A percentile compares a stretch with the other conserved stretches of the same genome.
These are phyloP conservation scores for Ceratocystiopsis brevicomis DNA, from an alignment of 2,329 filamentous ascomycete species.

Conservation along the genomic window DNA sequence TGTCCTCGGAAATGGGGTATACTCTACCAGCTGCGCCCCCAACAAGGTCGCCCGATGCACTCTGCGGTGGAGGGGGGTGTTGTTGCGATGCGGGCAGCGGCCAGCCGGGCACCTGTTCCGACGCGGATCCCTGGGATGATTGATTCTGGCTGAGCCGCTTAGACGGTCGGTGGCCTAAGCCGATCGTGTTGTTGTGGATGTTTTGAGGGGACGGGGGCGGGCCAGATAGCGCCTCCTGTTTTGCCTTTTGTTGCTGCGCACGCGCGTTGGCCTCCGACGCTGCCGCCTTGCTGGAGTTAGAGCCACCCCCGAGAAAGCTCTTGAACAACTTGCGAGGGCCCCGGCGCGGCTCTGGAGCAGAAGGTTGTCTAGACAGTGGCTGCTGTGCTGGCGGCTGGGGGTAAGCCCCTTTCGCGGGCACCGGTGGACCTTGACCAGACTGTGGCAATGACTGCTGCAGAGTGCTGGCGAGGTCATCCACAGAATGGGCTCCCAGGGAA, in stretches of 20 bases:
- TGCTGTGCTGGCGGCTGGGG: conserved; percentile 12
- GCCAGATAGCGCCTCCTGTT: background rate
- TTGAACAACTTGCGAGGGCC: conserved; percentile 35
- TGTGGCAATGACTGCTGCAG: conserved; percentile 13
- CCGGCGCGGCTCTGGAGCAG: conserved; percentile 22
- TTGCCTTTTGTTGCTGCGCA: conserved; percentile 4
- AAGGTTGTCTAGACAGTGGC: conserved; percentile 6
- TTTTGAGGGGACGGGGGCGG: conserved; percentile 9
- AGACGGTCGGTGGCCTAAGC: conserved; percentile 34
- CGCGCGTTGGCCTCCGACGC: conserved; percentile 10
- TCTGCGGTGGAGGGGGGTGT: conserved; percentile 1
- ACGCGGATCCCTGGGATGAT: conserved; percentile 21
- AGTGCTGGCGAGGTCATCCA: conserved; percentile 21
- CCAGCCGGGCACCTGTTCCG: conserved; percentile 17
- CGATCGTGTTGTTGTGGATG: conserved; percentile 30
- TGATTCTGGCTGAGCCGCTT: conserved; percentile 34
- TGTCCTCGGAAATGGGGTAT: background rate
- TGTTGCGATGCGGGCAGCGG: conserved; percentile 8
- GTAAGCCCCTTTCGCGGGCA: conserved; percentile 7
- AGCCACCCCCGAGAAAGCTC: conserved; percentile 29
- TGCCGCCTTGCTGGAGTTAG: conserved; percentile 14
- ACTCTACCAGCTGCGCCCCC: background rate
- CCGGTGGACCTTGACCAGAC: conserved; percentile 9
- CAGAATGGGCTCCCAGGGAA: conserved; percentile 17
- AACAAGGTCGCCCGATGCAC: background rate